Evolutionary conservation across 306 rosid genomes (phyloP).

Genomic region (Castanea crenata): DNA sequence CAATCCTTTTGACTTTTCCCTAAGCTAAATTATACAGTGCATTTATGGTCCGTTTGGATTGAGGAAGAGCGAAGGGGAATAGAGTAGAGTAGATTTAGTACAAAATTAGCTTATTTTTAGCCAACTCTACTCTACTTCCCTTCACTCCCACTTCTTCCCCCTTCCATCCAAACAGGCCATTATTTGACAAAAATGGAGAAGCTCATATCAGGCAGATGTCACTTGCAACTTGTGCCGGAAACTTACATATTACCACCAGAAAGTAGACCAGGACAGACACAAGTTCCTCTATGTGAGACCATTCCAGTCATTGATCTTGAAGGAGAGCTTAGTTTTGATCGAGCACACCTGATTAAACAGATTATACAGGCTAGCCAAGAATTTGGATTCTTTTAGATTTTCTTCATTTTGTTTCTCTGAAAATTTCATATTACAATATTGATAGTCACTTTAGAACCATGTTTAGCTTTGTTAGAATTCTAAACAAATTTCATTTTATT

Average conservation of each 20-base stretch:
- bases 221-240: background rate
- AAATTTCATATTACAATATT: background rate
- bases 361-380: constrained; percentile 10
- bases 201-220: background rate
- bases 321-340: background rate
- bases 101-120: too few species aligned
- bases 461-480: background rate
- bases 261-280: background rate
- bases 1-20: background rate
- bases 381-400: constrained; percentile 17
- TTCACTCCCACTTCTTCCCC: too few species aligned
- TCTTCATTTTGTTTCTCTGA: background rate
- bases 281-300: background rate
- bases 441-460: too few species aligned
- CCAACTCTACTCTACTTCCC: too few species aligned
- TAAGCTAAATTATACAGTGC: background rate
- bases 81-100: too few species aligned
- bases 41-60: background rate
- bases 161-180: background rate
- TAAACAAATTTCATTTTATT: background rate
- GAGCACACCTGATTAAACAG: constrained; percentile 1
- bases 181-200: constrained; percentile 18
- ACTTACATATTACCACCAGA: constrained; percentile 7
- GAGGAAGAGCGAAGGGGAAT: too few species aligned
- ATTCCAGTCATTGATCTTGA: constrained; percentile 6